These are phyloP conservation scores for Starmera amethionina DNA, from an alignment of 805 yeast species.

Conservation along the genomic window DNA sequence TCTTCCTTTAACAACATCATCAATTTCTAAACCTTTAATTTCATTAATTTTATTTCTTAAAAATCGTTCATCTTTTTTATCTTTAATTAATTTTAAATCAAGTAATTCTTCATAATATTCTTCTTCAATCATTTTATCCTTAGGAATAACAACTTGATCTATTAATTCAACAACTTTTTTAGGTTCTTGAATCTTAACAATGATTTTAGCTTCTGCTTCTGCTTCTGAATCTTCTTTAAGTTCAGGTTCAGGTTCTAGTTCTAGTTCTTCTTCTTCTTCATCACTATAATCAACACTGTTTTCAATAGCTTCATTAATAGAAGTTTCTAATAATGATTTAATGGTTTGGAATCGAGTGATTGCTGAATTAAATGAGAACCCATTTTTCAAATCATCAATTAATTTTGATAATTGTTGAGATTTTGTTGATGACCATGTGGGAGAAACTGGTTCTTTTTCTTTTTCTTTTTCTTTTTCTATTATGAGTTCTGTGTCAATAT, in stretches of 20 bases:
- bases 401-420: constrained; percentile 20
- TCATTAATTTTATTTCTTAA: constrained; percentile 41
- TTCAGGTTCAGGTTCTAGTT: constrained; percentile 2
- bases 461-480: neutral
- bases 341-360: constrained; percentile 38
- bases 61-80: constrained; percentile 15
- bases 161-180: constrained; percentile 35
- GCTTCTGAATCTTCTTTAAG: constrained; percentile 24
- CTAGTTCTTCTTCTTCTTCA: constrained; percentile 22
- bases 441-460: constrained; percentile 1
- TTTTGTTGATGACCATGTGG: constrained; percentile 12
- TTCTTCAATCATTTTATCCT: constrained; percentile 19
- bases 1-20: constrained; percentile 16
- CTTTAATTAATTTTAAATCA: neutral
- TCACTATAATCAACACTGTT: constrained; percentile 25
- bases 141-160: constrained; percentile 43
- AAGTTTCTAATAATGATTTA: constrained; percentile 19
- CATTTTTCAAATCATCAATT: constrained; percentile 28
- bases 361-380: constrained; percentile 41
- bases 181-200: constrained; percentile 36
- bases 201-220: constrained; percentile 46
- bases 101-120: constrained; percentile 1
- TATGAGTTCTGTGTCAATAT: too few species aligned
- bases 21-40: constrained; percentile 12
- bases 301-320: constrained; percentile 21